Evolutionary conservation across 495 filamentous ascomycete species (phyloP), one percentile per base, ranked within the genome.

Genomic region (Mycothermus thermophilus): DNA sequence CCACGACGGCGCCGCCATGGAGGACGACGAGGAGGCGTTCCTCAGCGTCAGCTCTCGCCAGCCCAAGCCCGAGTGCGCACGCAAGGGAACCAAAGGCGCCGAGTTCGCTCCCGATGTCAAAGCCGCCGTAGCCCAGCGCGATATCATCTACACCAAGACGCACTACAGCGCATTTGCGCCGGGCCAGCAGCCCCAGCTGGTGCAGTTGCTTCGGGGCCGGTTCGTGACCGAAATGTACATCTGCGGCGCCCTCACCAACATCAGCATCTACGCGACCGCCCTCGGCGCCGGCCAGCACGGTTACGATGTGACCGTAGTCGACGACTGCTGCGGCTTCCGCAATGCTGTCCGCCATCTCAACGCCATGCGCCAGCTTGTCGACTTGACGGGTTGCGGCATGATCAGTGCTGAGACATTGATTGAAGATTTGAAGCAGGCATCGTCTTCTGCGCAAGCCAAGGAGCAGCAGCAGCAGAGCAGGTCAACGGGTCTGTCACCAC

Each of bases 141-240:
- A 96, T 50, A 65, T 74, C 4, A 53, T 83, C 13, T 59, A 92
- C 32, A 75, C 70, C 26, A 96, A 94, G 54, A 72, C 76, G 9
- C 73, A 80, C 45, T 96, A 96, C 56, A 95, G 90, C 6, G 88
- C 90, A 12, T 80, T 97, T 47, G 40, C 48, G 18, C 40, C 44
- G 14, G 46, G 31, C 8, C 50, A 54, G 30, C 75, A 72, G 42
- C n/a, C n/a, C n/a, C 75, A 73, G 41, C 74, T 74, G 11, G 79
- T 79, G 0, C 65, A 67, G 19, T 66, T 93, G 11, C 67, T 95
- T 15, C 60, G 77, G 25, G 67, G 71, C 4, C 78, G 73, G 14
- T 75, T 97, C 27, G 72, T 95, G 27, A 95, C 85, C 1, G 80
- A 94, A 47, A 57, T 97, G n/a, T 95, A 81, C 50, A 69, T 97